A percentile compares a stretch with the other conserved stretches of the same genome.
phyloP scores from a whole-genome alignment of 371 early-diverging fungal species.

The Syncephalis fuscata region DNA sequence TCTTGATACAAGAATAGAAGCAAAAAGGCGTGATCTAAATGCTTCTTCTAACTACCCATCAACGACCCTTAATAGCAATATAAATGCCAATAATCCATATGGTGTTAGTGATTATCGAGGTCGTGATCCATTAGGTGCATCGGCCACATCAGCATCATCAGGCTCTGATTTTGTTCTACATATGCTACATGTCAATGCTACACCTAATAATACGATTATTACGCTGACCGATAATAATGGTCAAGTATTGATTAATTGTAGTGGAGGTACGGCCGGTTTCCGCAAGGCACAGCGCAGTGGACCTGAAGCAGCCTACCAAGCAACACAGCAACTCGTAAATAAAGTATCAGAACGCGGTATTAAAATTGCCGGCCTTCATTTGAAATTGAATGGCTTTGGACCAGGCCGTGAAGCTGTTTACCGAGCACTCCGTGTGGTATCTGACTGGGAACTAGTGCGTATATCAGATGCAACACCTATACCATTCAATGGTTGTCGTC shows the following conservation, averaged over 20 bases:
- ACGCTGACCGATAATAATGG: constrained; percentile 65
- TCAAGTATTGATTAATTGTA: constrained; percentile 44
- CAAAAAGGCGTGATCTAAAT: too few relatives aligned
- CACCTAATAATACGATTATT: constrained; percentile 79
- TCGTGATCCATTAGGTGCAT: too few relatives aligned
- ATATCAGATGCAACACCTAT: constrained; percentile 84
- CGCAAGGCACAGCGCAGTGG: constrained; percentile 80
- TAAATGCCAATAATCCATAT: too few relatives aligned
- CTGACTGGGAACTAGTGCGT: constrained; percentile 55
- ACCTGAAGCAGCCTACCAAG: constrained; percentile 86
- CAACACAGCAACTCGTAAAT: constrained; percentile 53
- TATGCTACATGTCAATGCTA: constrained; percentile 59
- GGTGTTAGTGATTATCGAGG: too few relatives aligned
- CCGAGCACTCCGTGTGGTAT: constrained; percentile 50
- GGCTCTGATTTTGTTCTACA: constrained; percentile 10
- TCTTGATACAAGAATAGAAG: too few relatives aligned
- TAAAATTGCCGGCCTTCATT: constrained; percentile 42
- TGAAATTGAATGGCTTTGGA: constrained; percentile 81
- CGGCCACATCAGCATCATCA: too few relatives aligned
- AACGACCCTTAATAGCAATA: too few relatives aligned
- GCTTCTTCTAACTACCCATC: too few relatives aligned
- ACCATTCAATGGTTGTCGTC: constrained; percentile 88
- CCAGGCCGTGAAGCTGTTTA: constrained; percentile 85
- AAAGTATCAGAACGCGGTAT: constrained; percentile 45
- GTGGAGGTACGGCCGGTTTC: constrained; percentile 75